Percentiles rank a stretch among this genome's conserved stretches.
Conservation (phyloP, 2,329 filamentous ascomycete genomes). For the Arthrocladium fulminans region DNA sequence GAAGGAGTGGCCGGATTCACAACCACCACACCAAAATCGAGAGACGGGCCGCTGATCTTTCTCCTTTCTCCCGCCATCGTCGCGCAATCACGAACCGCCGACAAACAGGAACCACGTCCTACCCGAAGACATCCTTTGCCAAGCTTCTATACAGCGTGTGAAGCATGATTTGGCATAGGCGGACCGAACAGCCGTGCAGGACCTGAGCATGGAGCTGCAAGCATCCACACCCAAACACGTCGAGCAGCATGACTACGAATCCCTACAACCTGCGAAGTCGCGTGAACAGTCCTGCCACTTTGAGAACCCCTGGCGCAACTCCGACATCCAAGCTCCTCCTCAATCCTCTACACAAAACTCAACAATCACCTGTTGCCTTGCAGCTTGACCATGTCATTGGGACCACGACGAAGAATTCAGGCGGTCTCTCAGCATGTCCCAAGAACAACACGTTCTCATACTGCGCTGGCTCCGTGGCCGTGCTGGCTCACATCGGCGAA, state of each 20-base stretch:
- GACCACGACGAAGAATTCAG: conserved; percentile 75
- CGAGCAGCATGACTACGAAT: conserved; percentile 19
- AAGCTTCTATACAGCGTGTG: too few species aligned
- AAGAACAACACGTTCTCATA: conserved; percentile 69
- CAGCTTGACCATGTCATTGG: conserved; percentile 54
- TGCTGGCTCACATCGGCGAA: conserved; percentile 70
- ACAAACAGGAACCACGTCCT: too few species aligned
- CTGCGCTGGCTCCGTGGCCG: conserved; percentile 86
- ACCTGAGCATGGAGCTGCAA: not conserved
- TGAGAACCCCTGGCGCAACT: conserved; percentile 11
- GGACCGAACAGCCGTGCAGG: not conserved
- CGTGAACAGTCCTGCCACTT: conserved; percentile 15
- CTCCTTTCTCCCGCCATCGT: too few species aligned
- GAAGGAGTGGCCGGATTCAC: too few species aligned
- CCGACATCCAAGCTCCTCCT: conserved; percentile 9
- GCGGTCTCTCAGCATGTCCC: conserved; percentile 73
- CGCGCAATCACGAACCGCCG: too few species aligned
- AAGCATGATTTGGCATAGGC: too few species aligned
- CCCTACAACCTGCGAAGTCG: conserved; percentile 21
- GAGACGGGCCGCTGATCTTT: too few species aligned
- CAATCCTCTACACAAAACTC: conserved; percentile 12
- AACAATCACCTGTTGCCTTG: conserved; percentile 13
- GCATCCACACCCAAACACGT: conserved; percentile 6
- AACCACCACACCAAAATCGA: too few species aligned
- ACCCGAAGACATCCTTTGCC: too few species aligned